Evolutionary conservation across 352 stramenopile genomes (phyloP).

Genomic region (Pythium rishiriense): DNA sequence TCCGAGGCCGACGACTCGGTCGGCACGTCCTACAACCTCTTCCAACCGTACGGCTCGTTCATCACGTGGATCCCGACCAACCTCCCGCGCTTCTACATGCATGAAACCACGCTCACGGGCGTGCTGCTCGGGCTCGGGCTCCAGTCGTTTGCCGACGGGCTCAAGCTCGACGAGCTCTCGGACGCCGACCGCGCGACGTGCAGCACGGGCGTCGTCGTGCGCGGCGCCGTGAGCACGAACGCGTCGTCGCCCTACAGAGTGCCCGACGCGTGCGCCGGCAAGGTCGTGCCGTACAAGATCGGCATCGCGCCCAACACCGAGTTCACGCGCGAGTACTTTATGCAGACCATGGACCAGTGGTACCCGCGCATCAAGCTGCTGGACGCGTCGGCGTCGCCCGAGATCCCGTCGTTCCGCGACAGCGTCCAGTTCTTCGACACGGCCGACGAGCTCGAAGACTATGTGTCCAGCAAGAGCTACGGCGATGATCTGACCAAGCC

Average conservation of each 20-base stretch:
- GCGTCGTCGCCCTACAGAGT: conserved; percentile 36
- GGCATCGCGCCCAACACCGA: conserved; percentile 55
- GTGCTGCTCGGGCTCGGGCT: conserved; percentile 51
- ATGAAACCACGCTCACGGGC: conserved; percentile 56
- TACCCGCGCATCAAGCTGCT: conserved; percentile 49
- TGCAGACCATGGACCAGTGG: conserved; percentile 62
- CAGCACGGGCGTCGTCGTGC: conserved; percentile 27
- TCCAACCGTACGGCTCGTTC: conserved; percentile 33
- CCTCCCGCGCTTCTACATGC: conserved; percentile 51
- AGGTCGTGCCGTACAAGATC: conserved; percentile 61
- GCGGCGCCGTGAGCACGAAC: conserved; percentile 39
- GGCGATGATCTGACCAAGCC: conserved; percentile 45
- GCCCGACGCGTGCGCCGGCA: conserved; percentile 36
- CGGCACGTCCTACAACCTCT: conserved; percentile 59
- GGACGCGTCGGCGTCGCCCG: conserved; percentile 28
- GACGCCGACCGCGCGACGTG: conserved; percentile 31
- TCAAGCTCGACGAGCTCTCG: conserved; percentile 48
- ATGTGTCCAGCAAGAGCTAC: conserved; percentile 52
- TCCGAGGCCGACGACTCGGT: conserved; percentile 27
- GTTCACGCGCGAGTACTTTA: conserved; percentile 69
- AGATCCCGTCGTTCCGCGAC: conserved; percentile 55
- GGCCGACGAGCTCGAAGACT: conserved; percentile 44
- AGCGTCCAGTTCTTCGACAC: conserved; percentile 65
- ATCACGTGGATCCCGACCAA: conserved; percentile 30
- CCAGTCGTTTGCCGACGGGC: conserved; percentile 37